phyloP scores from a whole-genome alignment of 495 filamentous ascomycete genomes.

The Penicillium daleae region DNA sequence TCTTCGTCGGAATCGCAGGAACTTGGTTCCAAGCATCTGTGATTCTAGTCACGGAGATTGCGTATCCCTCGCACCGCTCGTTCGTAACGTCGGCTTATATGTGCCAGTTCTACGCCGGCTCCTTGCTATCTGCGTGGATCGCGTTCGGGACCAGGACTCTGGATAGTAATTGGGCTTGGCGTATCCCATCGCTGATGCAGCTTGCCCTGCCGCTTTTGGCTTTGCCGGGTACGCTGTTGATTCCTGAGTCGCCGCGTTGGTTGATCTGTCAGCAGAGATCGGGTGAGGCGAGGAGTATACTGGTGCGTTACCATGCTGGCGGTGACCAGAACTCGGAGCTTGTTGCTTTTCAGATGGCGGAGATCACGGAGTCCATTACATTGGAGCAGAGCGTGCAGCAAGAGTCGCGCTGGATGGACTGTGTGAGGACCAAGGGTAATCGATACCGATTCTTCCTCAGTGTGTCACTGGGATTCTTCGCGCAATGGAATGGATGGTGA shows the following conservation, averaged over 20 bases:
- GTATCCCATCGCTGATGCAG: slow-evolving; percentile 56
- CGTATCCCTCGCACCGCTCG: not conserved
- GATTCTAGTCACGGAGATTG: not conserved
- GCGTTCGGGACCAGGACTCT: slow-evolving; percentile 34
- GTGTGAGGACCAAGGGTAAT: slow-evolving; percentile 60
- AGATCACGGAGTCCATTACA: slow-evolving; percentile 25
- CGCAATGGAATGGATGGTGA: slow-evolving; percentile 61
- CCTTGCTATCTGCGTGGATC: slow-evolving; percentile 42
- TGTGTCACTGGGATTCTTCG: slow-evolving; percentile 66
- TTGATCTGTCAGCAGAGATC: slow-evolving; percentile 38
- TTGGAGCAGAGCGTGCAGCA: slow-evolving; percentile 46
- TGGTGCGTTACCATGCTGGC: slow-evolving; percentile 36
- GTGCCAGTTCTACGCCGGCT: slow-evolving; percentile 64
- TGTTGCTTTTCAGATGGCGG: slow-evolving; percentile 29
- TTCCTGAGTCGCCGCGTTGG: slow-evolving; percentile 52
- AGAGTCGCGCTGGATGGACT: slow-evolving; percentile 50
- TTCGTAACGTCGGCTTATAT: slow-evolving; percentile 64
- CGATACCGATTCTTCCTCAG: slow-evolving; percentile 61
- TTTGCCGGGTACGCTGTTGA: slow-evolving; percentile 42
- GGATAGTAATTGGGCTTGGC: slow-evolving; percentile 50
- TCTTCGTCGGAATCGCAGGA: not conserved
- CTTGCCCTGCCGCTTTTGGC: slow-evolving; percentile 47
- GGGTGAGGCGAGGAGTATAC: slow-evolving; percentile 40
- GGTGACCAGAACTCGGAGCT: slow-evolving; percentile 26
- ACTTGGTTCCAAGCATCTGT: not conserved